Evolutionary conservation across 2,329 filamentous ascomycete species (phyloP).

Genomic region (Rhinocladiella similis): DNA sequence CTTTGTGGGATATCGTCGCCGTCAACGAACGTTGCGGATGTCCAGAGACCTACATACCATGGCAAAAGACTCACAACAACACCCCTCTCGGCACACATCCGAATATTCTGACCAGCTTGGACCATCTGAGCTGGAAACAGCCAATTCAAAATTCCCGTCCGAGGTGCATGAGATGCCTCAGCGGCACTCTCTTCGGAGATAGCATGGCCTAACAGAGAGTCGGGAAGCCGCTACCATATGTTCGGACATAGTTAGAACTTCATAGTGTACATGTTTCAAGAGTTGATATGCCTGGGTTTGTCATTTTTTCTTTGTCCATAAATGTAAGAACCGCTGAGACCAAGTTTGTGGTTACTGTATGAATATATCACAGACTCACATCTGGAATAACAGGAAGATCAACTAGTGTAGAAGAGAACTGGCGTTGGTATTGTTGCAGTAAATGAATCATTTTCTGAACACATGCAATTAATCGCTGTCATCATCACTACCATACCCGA

Average conservation of each 20-base stretch:
- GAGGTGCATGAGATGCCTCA: neutral
- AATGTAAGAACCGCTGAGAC: no score
- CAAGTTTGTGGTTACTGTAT: no score
- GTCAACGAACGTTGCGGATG: neutral
- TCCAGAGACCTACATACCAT: neutral
- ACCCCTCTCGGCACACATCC: neutral
- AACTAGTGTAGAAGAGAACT: no score
- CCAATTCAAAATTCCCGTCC: neutral
- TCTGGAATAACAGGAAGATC: no score
- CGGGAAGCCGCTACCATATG: no score
- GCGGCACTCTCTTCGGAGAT: neutral
- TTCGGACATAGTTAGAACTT: no score
- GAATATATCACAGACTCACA: no score
- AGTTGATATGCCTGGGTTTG: no score
- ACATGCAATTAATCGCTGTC: slow-evolving; percentile 60
- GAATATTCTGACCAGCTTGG: neutral
- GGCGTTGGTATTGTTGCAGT: no score
- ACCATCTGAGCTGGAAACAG: neutral
- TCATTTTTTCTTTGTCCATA: no score
- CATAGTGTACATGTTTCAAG: neutral
- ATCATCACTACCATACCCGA: slow-evolving; percentile 87
- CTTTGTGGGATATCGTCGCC: neutral
- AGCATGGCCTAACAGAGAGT: neutral
- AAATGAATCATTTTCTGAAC: no score
- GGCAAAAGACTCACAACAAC: neutral